Evolutionary conservation across 805 yeast species (phyloP), one percentile per base, ranked within the genome.

Genomic region (Hanseniaspora nectarophila): DNA sequence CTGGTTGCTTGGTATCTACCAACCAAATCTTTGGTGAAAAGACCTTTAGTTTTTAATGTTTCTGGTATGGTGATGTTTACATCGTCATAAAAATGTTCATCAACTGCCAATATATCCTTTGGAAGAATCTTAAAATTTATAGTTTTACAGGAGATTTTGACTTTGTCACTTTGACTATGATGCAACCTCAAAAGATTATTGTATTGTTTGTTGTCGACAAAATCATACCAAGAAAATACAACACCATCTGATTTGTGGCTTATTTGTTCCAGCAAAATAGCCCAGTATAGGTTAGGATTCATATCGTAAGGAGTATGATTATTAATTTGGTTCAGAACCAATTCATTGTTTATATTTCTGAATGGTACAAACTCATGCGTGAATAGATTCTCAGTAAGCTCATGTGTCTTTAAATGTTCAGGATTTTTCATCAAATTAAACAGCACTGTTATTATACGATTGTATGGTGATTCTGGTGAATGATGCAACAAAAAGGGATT

Each of bases 141-240:
- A 24, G 33, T 3, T 15, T 47, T 39, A 32, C 51, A 47, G 2
- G 45, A 28, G 9, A 42, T 23, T 29, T 26, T 16, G 8, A 29
- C 16, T 8, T n/a, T n/a, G n/a, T n/a, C 23, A n/a, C 21, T 3
- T 28, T 7, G 3, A 29, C 9, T 26, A 35, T 34, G 28, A 16
- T 45, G 48, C 6, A 49, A 3, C 8, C 43, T 21, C 34, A 49
- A 35, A 3, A 49, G 43, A 20, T 68, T 66, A 56, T 74, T 69
- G 46, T 72, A 62, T 7, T 62, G 60, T 0, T 73, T 67, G 56
- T 75, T 62, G 55, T 76, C 77, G 0, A 69, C 68, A 79, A 81
- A 77, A 56, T 77, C 82, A 48, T 71, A 73, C 82, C 82, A 77
- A 46, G 77, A 75, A 57, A 77, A 76, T 0, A 74, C 74, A 10